Conservation (phyloP, 139 green algal genomes). For the Tetratostichococcus sp. region DNA sequence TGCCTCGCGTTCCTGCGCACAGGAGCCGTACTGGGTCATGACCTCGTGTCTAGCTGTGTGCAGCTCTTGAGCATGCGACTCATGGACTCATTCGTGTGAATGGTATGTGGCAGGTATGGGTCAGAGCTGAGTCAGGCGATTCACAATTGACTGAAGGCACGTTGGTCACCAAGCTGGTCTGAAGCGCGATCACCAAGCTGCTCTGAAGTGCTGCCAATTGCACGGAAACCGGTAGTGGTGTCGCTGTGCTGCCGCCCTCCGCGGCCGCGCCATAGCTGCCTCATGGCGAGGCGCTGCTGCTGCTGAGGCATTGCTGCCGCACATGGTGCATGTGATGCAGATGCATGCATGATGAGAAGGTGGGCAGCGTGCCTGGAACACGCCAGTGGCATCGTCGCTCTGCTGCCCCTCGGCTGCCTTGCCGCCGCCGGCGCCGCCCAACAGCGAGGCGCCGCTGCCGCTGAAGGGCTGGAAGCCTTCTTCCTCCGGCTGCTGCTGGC, state of each 20-base stretch:
- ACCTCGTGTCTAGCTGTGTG: background rate
- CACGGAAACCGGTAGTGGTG: too few species aligned
- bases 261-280: background rate
- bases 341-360: too few species aligned
- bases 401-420: background rate
- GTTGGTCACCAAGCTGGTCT: too few species aligned
- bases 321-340: too few species aligned
- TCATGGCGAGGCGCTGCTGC: background rate
- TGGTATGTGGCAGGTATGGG: too few species aligned
- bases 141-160: background rate
- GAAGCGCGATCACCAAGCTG: too few species aligned
- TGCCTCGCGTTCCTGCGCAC: background rate
- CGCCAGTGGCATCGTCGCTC: background rate
- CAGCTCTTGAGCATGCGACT: background rate
- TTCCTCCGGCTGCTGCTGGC: background rate
- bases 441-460: background rate
- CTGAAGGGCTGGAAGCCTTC: slow-evolving; percentile 1
- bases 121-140: too few species aligned
- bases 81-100: too few species aligned
- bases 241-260: background rate
- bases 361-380: too few species aligned
- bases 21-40: background rate
- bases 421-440: background rate
- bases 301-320: too few species aligned
- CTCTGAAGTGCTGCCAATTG: too few species aligned